Evolutionary conservation across 768 basidiomycete genomes (phyloP), one percentile per base, ranked within the genome.

Genomic region (Grammothele lineata): DNA sequence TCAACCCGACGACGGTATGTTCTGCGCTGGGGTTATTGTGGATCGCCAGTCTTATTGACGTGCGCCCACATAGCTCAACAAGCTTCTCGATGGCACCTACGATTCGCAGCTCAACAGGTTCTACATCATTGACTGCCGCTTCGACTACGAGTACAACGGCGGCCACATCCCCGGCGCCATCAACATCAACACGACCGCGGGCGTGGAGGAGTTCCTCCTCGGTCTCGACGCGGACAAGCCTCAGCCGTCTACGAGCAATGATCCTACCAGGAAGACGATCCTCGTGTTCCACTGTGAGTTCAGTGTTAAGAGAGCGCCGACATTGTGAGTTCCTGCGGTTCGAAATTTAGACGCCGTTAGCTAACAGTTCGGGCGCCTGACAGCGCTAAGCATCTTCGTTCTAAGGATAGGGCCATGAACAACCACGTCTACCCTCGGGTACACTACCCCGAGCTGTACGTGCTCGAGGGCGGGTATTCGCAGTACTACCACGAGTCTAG

Each of bases 211-310:
- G 42, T 76, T 89, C 40, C 69, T 98, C 32, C 80, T 98, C 34
- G 75, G 83, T 3, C 59, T 67, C 19, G 71, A 65, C 50, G 62
- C 72, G 52, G 69, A 66, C 46, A 83, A 76, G 63, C 86, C 87
- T 9, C 71, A 65, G 47, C 79, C 86, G 4, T 84, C 83, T 26
- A 72, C 79, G 33, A 93, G 91, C 64, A 87, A 90, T 18, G 87
- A 93, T 55, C 45, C 65, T 0, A 69, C 70, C 12, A 78, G 75
- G 66, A 94, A 94, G 70, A 92, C 87, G 1, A 70, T 98, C 25
- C 68, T 98, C 34, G 77, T 99, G 37, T 98, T 99, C 75, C 96
- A 99, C 62, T 99, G 96, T 71, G 96, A 99, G 68, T 97, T 97
- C 62, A 93, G 90, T 54, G 85, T 80, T 15, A 96, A 96, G 68